A percentile compares a stretch with the other conserved stretches of the same genome.
These are phyloP conservation scores for Rhodamnia argentea DNA, from an alignment of 345 rosid species.

Conservation along the genomic window DNA sequence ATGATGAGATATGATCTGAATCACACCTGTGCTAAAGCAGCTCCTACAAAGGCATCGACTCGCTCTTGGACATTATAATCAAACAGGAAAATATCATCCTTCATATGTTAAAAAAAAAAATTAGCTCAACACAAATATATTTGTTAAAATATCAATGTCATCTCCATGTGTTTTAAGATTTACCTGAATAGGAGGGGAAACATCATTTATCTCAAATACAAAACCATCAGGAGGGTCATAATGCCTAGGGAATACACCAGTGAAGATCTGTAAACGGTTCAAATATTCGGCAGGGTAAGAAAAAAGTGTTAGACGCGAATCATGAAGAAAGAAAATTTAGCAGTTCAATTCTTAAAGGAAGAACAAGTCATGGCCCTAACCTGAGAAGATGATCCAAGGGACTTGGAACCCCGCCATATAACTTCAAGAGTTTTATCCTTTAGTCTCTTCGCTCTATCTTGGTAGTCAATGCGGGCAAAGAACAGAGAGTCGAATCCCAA, in stretches of 20 bases:
- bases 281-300: background rate
- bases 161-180: conserved; percentile 1
- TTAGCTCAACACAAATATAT: background rate
- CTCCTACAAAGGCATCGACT: conserved; percentile 75
- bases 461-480: conserved; percentile 94
- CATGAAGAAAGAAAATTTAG: background rate
- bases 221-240: conserved; percentile 96
- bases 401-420: conserved; percentile 84
- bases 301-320: background rate
- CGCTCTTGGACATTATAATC: conserved; percentile 91
- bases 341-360: background rate
- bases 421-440: conserved; percentile 82
- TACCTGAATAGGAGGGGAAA: conserved; percentile 89
- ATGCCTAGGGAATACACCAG: conserved; percentile 85
- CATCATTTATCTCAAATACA: conserved; percentile 75
- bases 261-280: conserved; percentile 50
- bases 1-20: background rate
- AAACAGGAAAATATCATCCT: conserved; percentile 78
- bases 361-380: conserved; percentile 12
- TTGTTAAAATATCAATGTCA: background rate
- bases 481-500: conserved; percentile 86
- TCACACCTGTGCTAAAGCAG: conserved; percentile 74
- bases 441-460: conserved; percentile 81
- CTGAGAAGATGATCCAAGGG: conserved; percentile 90
- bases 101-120: background rate